Conservation (phyloP, 179 eudicot genomes). For the Pouteria campechiana region DNA sequence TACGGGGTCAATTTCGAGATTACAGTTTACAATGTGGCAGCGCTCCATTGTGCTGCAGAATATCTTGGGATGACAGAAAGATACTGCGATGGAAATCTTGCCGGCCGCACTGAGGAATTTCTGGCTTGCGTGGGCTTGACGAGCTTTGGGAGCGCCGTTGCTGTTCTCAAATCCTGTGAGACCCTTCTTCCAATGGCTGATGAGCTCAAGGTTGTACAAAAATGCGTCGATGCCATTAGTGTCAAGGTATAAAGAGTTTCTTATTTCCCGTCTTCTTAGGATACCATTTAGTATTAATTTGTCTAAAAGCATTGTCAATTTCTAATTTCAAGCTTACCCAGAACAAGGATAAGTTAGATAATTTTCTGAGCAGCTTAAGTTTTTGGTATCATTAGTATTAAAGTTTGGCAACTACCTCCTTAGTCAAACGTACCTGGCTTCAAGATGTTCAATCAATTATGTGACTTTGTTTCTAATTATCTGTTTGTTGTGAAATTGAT, state of each 20-base stretch:
- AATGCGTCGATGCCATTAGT: constrained; percentile 58
- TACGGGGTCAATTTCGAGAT: constrained; percentile 91
- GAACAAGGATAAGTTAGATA: no score
- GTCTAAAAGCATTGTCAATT: no score
- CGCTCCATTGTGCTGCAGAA: constrained; percentile 87
- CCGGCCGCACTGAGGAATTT: constrained; percentile 79
- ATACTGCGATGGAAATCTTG: constrained; percentile 62
- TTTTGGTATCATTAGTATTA: no score
- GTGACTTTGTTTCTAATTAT: no score
- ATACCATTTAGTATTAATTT: no score
- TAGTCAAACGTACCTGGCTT: no score
- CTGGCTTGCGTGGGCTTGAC: constrained; percentile 64
- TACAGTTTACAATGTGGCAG: constrained; percentile 81
- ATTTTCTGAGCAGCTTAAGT: no score
- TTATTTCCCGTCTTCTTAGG: no score
- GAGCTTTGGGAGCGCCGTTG: constrained; percentile 61
- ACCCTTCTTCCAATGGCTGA: constrained; percentile 60
- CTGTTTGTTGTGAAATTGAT: no score
- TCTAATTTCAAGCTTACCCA: no score
- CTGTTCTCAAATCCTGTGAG: constrained; percentile 68
- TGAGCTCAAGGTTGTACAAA: constrained; percentile 44
- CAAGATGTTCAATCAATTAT: background rate
- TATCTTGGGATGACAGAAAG: constrained; percentile 76
- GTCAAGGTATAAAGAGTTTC: constrained; percentile 39
- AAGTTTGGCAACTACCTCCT: no score